Evolutionary conservation across 2,329 filamentous ascomycete genomes (phyloP).

Genomic region (Diaporthe longicolla): DNA sequence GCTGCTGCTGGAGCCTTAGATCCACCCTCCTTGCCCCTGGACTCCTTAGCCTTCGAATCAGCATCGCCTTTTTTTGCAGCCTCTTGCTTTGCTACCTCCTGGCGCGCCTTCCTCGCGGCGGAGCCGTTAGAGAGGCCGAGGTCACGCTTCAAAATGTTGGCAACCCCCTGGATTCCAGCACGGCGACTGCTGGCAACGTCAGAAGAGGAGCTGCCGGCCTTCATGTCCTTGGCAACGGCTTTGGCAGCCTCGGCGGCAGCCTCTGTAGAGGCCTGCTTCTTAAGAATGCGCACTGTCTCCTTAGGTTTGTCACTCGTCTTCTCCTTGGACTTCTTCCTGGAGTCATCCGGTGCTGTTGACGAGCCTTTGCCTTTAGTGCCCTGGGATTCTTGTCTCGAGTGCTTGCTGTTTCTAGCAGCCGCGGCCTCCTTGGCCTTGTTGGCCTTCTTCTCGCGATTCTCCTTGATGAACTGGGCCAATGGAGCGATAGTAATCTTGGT

Average conservation of each 20-base stretch:
- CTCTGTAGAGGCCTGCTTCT: slow-evolving; percentile 69
- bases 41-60: slow-evolving; percentile 59
- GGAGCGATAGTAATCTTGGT: slow-evolving; percentile 84
- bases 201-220: slow-evolving; percentile 46
- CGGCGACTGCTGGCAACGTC: slow-evolving; percentile 68
- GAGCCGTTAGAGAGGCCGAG: slow-evolving; percentile 75
- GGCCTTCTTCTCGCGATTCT: slow-evolving; percentile 91
- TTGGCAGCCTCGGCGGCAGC: slow-evolving; percentile 63
- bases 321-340: slow-evolving; percentile 68
- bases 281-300: slow-evolving; percentile 74
- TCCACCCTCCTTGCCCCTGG: slow-evolving; percentile 45
- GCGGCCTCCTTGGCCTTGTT: slow-evolving; percentile 73
- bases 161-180: slow-evolving; percentile 74
- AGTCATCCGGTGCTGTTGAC: slow-evolving; percentile 58
- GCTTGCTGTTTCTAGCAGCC: slow-evolving; percentile 69
- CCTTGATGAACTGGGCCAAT: slow-evolving; percentile 77
- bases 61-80: slow-evolving; percentile 60
- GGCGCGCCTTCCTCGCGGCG: slow-evolving; percentile 72
- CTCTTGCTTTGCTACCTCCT: slow-evolving; percentile 63
- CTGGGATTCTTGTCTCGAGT: slow-evolving; percentile 67
- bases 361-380: slow-evolving; percentile 62
- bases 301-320: slow-evolving; percentile 66
- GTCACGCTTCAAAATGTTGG: slow-evolving; percentile 76
- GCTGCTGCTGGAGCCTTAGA: slow-evolving; percentile 43
- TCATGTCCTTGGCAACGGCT: slow-evolving; percentile 55